phyloP scores from a whole-genome alignment of 2,329 filamentous ascomycete genomes.

The Alternaria postmessia region DNA sequence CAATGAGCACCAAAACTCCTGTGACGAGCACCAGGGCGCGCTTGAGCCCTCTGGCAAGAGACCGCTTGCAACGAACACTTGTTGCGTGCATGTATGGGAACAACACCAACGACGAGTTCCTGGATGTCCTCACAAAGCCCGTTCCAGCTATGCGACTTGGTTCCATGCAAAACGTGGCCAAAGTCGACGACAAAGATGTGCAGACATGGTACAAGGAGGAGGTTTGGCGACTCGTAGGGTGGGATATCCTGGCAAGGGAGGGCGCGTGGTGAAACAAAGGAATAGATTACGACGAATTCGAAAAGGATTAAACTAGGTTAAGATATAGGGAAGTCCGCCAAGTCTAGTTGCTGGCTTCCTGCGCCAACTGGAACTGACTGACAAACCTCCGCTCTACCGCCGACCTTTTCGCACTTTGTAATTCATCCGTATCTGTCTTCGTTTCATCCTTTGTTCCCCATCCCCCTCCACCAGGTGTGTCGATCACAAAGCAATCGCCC shows the following conservation, averaged over 20 bases:
- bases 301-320: no score
- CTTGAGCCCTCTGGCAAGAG: constrained; percentile 49
- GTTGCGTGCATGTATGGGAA: constrained; percentile 55
- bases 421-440: background rate
- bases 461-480: constrained; percentile 25
- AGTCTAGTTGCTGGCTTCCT: constrained; percentile 25
- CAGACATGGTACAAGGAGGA: constrained; percentile 64
- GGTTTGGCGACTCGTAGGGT: constrained; percentile 66
- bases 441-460: constrained; percentile 11
- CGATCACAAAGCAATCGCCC: constrained; percentile 25
- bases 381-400: constrained; percentile 21
- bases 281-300: background rate
- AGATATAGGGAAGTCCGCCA: background rate
- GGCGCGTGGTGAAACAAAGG: constrained; percentile 21
- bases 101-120: constrained; percentile 50
- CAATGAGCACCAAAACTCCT: constrained; percentile 36
- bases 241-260: constrained; percentile 58
- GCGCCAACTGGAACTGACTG: constrained; percentile 26
- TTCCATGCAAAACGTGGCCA: constrained; percentile 42
- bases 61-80: constrained; percentile 56
- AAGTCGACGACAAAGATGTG: constrained; percentile 52
- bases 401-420: background rate
- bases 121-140: constrained; percentile 55
- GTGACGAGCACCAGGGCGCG: constrained; percentile 39
- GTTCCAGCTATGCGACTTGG: constrained; percentile 23